Conservation (phyloP, 2,329 filamentous ascomycete genomes). For the Colletotrichum shisoi region DNA sequence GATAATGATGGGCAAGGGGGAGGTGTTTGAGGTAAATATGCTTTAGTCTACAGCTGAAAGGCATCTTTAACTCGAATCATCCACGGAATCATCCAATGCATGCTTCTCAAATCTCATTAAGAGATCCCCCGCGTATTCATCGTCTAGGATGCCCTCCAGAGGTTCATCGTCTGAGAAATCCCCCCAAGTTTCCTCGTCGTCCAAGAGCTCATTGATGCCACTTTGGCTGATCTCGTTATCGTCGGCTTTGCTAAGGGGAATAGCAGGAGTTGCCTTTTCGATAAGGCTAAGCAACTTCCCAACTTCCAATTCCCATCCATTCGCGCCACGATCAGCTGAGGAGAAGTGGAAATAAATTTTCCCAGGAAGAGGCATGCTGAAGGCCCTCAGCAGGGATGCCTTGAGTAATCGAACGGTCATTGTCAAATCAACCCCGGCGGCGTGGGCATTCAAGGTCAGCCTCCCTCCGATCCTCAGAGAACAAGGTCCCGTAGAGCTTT, state of each 20-base stretch:
- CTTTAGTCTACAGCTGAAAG: not conserved
- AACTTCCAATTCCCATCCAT: not conserved
- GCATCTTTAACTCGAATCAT: not conserved
- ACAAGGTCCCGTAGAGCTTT: not conserved
- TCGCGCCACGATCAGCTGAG: not conserved
- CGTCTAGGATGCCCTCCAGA: not conserved
- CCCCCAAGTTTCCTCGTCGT: not conserved
- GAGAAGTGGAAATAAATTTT: not conserved
- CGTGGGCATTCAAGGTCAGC: not conserved
- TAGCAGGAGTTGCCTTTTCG: not conserved
- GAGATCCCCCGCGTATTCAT: not conserved
- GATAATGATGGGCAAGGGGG: not conserved
- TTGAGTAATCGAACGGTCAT: not conserved
- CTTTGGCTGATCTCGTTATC: not conserved
- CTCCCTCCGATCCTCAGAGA: not conserved
- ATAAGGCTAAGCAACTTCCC: not conserved
- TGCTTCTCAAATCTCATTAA: not conserved
- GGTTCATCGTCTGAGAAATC: not conserved
- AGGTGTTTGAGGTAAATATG: not conserved
- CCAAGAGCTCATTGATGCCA: not conserved
- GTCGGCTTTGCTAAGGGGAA: not conserved
- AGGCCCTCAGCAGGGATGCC: not conserved
- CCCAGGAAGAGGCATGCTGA: conserved; percentile 7
- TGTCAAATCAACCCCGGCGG: not conserved
- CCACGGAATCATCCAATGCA: not conserved